phyloP scores from a whole-genome alignment of 164 flowering plant species.

The Warburgia ugandensis region DNA sequence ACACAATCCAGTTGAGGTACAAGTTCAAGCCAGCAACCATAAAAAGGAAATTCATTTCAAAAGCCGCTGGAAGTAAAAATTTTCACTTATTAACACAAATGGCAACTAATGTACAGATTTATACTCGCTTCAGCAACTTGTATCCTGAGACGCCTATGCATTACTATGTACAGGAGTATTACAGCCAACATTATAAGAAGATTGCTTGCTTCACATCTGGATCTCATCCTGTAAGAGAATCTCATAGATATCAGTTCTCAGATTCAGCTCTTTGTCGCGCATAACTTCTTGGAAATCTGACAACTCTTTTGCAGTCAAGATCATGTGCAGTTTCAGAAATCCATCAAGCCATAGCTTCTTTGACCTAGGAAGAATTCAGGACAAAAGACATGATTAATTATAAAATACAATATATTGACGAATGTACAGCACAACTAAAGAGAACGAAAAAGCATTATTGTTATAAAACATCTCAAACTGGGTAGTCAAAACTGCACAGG shows the following conservation, averaged over 20 bases:
- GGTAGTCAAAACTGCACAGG: no score
- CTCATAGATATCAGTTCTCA: constrained; percentile 93
- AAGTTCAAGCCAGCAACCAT: no score
- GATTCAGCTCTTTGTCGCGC: constrained; percentile 85
- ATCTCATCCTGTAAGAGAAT: constrained; percentile 80
- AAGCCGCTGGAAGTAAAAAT: no score
- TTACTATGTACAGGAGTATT: background rate
- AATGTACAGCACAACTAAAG: no score
- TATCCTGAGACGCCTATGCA: background rate
- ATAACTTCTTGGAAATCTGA: constrained; percentile 96
- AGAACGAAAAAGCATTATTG: no score
- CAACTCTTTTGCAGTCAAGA: constrained; percentile 70
- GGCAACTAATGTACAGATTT: constrained; percentile 1
- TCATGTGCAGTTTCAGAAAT: constrained; percentile 44
- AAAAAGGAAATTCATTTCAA: no score
- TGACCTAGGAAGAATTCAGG: constrained; percentile 44
- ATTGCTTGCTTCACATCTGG: constrained; percentile 8
- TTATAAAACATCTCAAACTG: no score
- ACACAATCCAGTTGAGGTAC: no score
- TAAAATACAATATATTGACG: no score
- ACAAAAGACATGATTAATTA: background rate
- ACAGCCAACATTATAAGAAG: background rate
- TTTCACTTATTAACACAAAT: no score
- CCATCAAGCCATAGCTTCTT: constrained; percentile 96
- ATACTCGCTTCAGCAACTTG: background rate